Percentiles rank a stretch among this genome's conserved stretches.
Evolutionary conservation across 1,284 basidiomycete species (phyloP).

Genomic region (Heimioporus retisporus): DNA sequence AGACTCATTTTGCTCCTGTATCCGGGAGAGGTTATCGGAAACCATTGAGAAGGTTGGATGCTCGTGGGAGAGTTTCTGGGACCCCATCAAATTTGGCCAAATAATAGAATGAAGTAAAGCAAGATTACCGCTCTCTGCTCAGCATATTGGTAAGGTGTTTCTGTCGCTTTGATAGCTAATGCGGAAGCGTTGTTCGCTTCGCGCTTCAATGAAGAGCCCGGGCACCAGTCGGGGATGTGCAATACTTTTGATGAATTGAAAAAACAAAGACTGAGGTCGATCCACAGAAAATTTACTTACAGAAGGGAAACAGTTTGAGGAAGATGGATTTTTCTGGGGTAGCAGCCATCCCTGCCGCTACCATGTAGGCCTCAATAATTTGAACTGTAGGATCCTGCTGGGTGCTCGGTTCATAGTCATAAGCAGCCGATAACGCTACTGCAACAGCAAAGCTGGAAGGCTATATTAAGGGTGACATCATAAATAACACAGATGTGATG

Average conservation of each 20-base stretch:
- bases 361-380: neutral
- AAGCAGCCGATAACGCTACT: constrained; percentile 21
- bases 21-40: constrained; percentile 22
- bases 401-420: constrained; percentile 25
- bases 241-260: constrained; percentile 22
- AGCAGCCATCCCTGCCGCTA: neutral
- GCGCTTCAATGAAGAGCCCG: constrained; percentile 26
- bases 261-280: neutral
- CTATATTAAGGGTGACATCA: neutral
- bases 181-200: constrained; percentile 14
- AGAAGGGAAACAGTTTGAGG: constrained; percentile 28
- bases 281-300: constrained; percentile 15
- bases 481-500: too few relatives aligned
- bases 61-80: neutral
- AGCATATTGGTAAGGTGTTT: constrained; percentile 24
- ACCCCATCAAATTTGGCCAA: too few relatives aligned
- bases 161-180: constrained; percentile 4
- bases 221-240: constrained; percentile 31
- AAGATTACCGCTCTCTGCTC: neutral
- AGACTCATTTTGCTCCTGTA: constrained; percentile 12
- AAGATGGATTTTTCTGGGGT: constrained; percentile 17
- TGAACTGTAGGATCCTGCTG: constrained; percentile 20
- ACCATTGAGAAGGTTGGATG: constrained; percentile 18
- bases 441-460: constrained; percentile 12
- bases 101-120: too few relatives aligned